Conservation (phyloP, 140 eudicot species). For the Oenanthe javanica region DNA sequence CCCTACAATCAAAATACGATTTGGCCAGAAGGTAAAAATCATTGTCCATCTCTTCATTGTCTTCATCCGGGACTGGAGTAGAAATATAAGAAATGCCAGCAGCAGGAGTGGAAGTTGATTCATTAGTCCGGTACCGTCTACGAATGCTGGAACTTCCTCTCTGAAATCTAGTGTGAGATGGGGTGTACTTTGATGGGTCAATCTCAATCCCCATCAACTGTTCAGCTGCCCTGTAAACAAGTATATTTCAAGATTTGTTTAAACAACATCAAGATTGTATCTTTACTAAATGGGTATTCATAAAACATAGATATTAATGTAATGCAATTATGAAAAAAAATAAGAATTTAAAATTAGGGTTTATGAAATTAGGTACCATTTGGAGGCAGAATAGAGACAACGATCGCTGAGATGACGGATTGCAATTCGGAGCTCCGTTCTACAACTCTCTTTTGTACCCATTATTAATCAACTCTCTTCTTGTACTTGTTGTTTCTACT, state of each 20-base stretch:
- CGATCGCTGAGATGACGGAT: constrained; percentile 90
- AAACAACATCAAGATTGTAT: constrained; percentile 8
- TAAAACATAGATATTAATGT: too few species aligned
- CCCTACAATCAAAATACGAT: constrained; percentile 81
- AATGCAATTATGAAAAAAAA: background rate
- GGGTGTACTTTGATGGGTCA: constrained; percentile 82
- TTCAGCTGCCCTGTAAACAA: constrained; percentile 76
- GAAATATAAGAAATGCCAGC: constrained; percentile 71
- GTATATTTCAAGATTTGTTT: constrained; percentile 5
- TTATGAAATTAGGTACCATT: constrained; percentile 41
- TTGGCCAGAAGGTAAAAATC: constrained; percentile 82
- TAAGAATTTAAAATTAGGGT: constrained; percentile 18
- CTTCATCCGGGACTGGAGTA: constrained; percentile 53
- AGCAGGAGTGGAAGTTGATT: constrained; percentile 45
- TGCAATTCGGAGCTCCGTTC: constrained; percentile 82
- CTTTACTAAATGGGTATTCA: background rate
- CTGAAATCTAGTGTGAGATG: constrained; percentile 91
- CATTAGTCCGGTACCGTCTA: constrained; percentile 67
- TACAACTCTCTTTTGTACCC: constrained; percentile 67
- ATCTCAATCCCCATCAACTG: constrained; percentile 93
- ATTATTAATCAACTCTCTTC: background rate
- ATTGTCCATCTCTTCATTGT: constrained; percentile 43
- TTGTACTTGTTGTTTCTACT: too few species aligned
- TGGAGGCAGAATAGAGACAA: constrained; percentile 83
- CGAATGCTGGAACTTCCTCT: constrained; percentile 89